Evolutionary conservation across 225 moss, liverwort and hornwort species (phyloP), one percentile per base, ranked within the genome.

Genomic region (Marchantia paleacea): DNA sequence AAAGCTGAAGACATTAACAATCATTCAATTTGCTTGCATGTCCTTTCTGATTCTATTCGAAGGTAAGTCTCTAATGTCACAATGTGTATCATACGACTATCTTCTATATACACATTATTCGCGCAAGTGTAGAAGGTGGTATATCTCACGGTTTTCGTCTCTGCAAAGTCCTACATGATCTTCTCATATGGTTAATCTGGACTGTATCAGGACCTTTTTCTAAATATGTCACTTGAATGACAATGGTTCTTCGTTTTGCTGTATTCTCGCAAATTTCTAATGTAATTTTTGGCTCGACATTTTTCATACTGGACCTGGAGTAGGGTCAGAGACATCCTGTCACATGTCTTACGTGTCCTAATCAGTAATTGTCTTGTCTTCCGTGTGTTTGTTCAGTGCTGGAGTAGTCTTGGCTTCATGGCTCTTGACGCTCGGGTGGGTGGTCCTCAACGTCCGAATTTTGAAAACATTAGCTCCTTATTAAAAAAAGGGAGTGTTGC

Each of bases 1-100:
- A 94, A 87, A 84, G 89, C 96, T 15, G 91, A 91, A 78, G 96
- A 96, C 85, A 92, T 96, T 57, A 96, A 96, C 87, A 88, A 92
- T 75, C 96, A 96, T 69, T 90, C 94, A 18, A 85, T 96, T 53
- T 96, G 94, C 82, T 89, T 96, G 79, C 94, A 96, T 66, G 96
- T 96, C 52, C 85, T 94, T 57, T 92, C 96, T 26, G 96, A 96
- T 86, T 96, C 96, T 69, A 88, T 96, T 76, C 90, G 96, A 53
- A 94, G 92, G 94, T 92, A 81, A 73, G 20, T 69, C 18, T 16
- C 15, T 47, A 47, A 6, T 7, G 48, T 47, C 7, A 61, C 19
- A 22, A 61, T 61, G 1, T 39, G 39, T 39, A 39, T 39, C 39
- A 39, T 57, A 57, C 57, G 57, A 12, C 57, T 57, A 13, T 57